Base-by-base conservation (phyloP, 139 green algal species). In the Astrephomene gubernaculifera region DNA sequence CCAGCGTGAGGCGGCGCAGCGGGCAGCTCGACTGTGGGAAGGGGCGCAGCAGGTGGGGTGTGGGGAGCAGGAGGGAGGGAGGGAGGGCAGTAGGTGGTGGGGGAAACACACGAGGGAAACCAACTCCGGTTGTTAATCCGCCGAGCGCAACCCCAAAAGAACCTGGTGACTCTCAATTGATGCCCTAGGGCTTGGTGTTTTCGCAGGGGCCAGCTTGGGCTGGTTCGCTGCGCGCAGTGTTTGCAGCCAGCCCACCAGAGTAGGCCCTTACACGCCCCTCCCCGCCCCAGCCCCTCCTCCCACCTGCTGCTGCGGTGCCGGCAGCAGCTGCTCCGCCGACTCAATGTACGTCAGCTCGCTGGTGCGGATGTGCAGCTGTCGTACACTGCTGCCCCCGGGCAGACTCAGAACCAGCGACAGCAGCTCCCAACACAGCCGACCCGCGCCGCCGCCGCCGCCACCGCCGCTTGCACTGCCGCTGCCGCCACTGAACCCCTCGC, bases 331-430 rank as follows among this genome's bases (percentile, higher is more conserved):
- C 35, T 22, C 10, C 27, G 36, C 33, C 36, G 74, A 17, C 9
- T 82, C 76, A 0, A 83, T 2, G n/a, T 63, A 61, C 19, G 45
- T 1, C 14, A 61, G 41, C 5, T 83, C 76, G 21, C 38, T n/a
- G 10, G 76, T 57, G 17, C 60, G 76, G 17, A 83, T n/a, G 54
- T 83, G 76, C 39, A 72, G 14, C 53, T 83, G 76, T 19, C 60
- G 76, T 36, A 83, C 60, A 29, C 35, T 72, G 60, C 35, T n/a
- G 29, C 33, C 35, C 3, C 12, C 39, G n/a, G n/a, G n/a, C n/a
- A n/a, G n/a, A n/a, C n/a, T n/a, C 57, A 83, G 76, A 6, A 39
- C 76, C 60, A 83, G 17, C 22, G 43, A 57, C 8, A 83, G 65
- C 76, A 83, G 60, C 39, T 83, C 52, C 1, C 27, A 57, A 29